Evolutionary conservation across 2,329 filamentous ascomycete genomes (phyloP).

Genomic region (Ophiostoma quercus): DNA sequence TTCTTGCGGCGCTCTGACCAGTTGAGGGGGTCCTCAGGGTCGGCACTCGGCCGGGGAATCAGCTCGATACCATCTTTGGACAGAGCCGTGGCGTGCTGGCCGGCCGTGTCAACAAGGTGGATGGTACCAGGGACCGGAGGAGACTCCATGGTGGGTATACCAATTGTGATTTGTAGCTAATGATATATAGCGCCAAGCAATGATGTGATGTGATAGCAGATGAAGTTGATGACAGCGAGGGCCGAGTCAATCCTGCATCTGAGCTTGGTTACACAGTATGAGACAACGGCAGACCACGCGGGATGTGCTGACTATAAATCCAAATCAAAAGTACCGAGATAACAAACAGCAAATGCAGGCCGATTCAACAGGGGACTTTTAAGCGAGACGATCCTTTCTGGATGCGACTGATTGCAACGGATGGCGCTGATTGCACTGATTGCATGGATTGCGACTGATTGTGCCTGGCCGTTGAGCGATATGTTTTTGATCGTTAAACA

Average conservation of each 20-base stretch:
- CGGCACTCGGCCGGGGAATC: conserved; percentile 38
- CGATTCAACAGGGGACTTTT: background rate
- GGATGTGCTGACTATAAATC: conserved; percentile 5
- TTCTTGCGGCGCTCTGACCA: conserved; percentile 51
- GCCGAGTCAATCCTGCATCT: background rate
- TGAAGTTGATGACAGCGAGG: background rate
- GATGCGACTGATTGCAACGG: background rate
- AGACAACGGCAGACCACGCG: background rate
- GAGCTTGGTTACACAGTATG: background rate
- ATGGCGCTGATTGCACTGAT: background rate
- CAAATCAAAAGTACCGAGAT: background rate
- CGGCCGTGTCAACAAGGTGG: conserved; percentile 39
- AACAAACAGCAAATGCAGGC: background rate
- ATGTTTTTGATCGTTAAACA: background rate
- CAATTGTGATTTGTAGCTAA: background rate
- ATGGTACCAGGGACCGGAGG: conserved; percentile 38
- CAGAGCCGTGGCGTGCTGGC: conserved; percentile 28
- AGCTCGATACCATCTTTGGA: conserved; percentile 36
- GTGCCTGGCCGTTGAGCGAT: background rate
- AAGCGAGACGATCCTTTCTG: conserved; percentile 3
- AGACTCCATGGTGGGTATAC: background rate
- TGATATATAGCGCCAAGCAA: too few relatives aligned
- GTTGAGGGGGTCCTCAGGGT: conserved; percentile 49
- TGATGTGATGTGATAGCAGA: background rate
- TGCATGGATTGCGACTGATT: background rate